Percentiles rank a stretch among this genome's conserved stretches.
These are phyloP conservation scores for fission yeast (Schizosaccharomyces pombe) DNA, from an alignment of 805 yeast genomes.

Conservation along the genomic window DNA sequence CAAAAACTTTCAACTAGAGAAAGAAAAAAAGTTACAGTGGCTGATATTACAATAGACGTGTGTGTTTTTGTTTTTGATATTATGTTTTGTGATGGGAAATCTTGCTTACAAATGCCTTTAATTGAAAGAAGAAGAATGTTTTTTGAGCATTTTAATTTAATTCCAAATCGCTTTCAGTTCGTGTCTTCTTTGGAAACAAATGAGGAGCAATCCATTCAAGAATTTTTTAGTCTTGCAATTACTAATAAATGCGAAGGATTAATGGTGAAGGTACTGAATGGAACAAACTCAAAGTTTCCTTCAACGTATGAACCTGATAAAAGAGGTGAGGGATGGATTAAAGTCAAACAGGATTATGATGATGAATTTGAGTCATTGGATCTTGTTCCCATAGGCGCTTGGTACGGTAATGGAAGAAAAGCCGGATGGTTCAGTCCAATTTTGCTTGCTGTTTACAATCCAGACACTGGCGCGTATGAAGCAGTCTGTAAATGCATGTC, in stretches of 20 bases:
- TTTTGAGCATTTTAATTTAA: constrained; percentile 5
- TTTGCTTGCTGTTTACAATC: constrained; percentile 11
- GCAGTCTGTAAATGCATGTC: constrained; percentile 14
- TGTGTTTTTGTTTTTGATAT: constrained; percentile 79
- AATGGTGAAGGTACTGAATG: constrained; percentile 13
- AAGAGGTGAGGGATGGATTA: constrained; percentile 13
- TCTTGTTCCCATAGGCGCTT: constrained; percentile 12
- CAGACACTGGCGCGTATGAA: constrained; percentile 9
- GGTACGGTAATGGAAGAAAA: constrained; percentile 13
- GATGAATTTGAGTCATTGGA: constrained; percentile 11
- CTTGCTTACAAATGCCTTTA: constrained; percentile 7
- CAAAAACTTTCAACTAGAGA: constrained; percentile 57
- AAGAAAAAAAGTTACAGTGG: constrained; percentile 66
- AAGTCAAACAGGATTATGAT: constrained; percentile 13
- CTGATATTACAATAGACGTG: constrained; percentile 66
- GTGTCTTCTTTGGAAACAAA: constrained; percentile 9
- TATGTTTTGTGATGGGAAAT: constrained; percentile 35
- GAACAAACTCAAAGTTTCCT: constrained; percentile 1
- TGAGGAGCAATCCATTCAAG: constrained; percentile 8
- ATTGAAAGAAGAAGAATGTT: constrained; percentile 9
- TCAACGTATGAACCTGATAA: constrained; percentile 12
- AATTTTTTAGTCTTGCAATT: constrained; percentile 8
- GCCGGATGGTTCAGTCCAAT: constrained; percentile 12
- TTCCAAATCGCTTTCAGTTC: constrained; percentile 7
- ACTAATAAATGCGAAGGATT: constrained; percentile 11